Base-by-base conservation (phyloP, 495 filamentous ascomycete species). In the Apiosordaria backusii region DNA sequence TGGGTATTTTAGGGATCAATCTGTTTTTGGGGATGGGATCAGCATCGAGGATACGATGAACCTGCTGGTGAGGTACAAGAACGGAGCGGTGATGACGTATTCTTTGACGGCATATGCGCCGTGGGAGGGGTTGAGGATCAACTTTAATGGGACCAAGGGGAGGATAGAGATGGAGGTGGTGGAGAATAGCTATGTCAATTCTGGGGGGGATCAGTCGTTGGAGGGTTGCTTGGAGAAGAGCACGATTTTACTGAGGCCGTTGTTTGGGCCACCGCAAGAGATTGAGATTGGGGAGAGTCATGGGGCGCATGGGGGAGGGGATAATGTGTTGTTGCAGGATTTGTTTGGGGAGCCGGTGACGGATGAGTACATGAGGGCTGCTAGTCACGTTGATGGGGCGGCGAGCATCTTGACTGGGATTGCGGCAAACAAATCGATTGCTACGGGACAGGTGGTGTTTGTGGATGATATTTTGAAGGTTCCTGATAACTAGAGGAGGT, bases 31-130 rank as follows among this genome's bases (percentile, higher is more conserved):
- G 0, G 85, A 87, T 62, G 85, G 84, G 4, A 85, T 87, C 62
- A 85, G 77, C 66, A 86, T 86, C 66, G 84, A 87, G 71, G 84
- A 86, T 66, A 86, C 83, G 4, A 85, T 86, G 84, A 83, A 81
- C 50, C 71, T 87, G 61, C 74, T 87, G 64, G 83, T 87, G 61
- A 75, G 81, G 69, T 87, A 87, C 66, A 76, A 78, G 13, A 81
- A 79, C 63, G 82, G 82, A 1, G 82, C 80, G 1, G 81, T 86
- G 63, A 66, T 83, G 67, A 80, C 80, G 29, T 83, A 81, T 64
- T 79, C 76, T 60, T 61, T 81, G 63, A 80, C 78, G 5, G 81
- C 81, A 59, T 83, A 83, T 57, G 77, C 80, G 60, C 81, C 80
- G 24, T 82, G 79, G 79, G 81, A 83, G 63, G 81, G 81, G 23